These are phyloP conservation scores for Fusarium sp. DNA, from an alignment of 2,329 filamentous ascomycete species.

Conservation along the genomic window DNA sequence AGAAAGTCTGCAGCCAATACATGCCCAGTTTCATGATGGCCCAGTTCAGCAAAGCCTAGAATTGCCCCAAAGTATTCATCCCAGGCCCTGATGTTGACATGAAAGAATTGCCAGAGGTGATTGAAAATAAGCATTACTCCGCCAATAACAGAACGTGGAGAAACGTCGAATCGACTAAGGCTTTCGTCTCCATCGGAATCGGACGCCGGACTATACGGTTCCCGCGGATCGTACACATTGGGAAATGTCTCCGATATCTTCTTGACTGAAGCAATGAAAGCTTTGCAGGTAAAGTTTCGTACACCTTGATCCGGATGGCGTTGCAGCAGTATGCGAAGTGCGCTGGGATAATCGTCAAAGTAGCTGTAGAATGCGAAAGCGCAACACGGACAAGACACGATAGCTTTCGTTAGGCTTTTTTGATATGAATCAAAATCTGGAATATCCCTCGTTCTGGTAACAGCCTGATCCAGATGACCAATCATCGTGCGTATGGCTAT, in stretches of 20 bases:
- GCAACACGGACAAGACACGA: conserved; percentile 63
- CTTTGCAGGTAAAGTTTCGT: conserved; percentile 63
- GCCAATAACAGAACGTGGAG: conserved; percentile 49
- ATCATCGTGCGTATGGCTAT: conserved; percentile 67
- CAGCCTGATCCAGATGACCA: conserved; percentile 79
- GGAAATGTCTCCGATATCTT: conserved; percentile 64
- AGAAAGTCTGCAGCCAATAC: conserved; percentile 74
- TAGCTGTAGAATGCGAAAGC: conserved; percentile 72
- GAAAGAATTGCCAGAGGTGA: conserved; percentile 71
- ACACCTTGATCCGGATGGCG: conserved; percentile 68
- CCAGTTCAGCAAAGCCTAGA: conserved; percentile 72
- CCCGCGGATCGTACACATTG: conserved; percentile 57
- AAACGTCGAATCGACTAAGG: conserved; percentile 8
- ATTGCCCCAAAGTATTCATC: conserved; percentile 81
- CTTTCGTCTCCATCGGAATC: conserved; percentile 50
- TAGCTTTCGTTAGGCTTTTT: conserved; percentile 60
- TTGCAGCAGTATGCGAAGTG: conserved; percentile 74
- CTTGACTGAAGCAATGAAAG: conserved; percentile 65
- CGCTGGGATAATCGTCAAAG: conserved; percentile 65
- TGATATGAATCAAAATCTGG: conserved; percentile 71
- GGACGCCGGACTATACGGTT: conserved; percentile 13
- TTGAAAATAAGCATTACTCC: conserved; percentile 62
- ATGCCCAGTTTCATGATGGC: conserved; percentile 66
- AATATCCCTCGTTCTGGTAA: conserved; percentile 76
- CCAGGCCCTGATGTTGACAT: conserved; percentile 74